Evolutionary conservation across 805 yeast genomes (phyloP).

Genomic region (Teunomyces lycoperdinae): DNA sequence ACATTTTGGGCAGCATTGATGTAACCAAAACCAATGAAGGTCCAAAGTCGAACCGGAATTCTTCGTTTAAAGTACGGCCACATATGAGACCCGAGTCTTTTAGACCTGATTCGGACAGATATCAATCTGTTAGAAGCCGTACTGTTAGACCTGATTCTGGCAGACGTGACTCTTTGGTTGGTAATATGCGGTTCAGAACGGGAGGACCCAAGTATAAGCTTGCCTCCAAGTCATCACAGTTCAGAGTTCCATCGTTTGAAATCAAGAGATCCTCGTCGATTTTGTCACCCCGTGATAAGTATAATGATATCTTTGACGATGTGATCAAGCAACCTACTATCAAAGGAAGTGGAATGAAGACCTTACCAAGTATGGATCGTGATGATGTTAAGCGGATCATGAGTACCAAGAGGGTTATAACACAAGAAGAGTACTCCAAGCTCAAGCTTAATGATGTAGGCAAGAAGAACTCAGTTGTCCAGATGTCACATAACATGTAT

Average conservation of each 20-base stretch:
- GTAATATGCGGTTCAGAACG: neutral
- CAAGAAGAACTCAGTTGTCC: conserved; percentile 24
- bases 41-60: conserved; percentile 8
- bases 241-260: conserved; percentile 42
- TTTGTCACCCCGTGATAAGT: conserved; percentile 34
- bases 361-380: conserved; percentile 48
- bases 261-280: conserved; percentile 36
- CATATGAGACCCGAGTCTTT: conserved; percentile 1
- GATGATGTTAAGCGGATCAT: conserved; percentile 42
- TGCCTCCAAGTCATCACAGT: conserved; percentile 20
- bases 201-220: neutral
- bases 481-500: conserved; percentile 21
- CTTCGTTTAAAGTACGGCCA: neutral
- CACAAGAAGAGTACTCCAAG: conserved; percentile 39
- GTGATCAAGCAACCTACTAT: conserved; percentile 31
- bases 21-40: conserved; percentile 16
- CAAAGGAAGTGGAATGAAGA: conserved; percentile 44
- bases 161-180: neutral
- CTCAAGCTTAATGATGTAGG: conserved; percentile 28
- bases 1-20: conserved; percentile 25
- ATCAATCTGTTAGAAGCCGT: neutral
- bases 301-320: conserved; percentile 39
- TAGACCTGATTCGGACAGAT: neutral
- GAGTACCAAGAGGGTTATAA: conserved; percentile 33
- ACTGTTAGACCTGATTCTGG: conserved; percentile 2